Evolutionary conservation across 164 flowering plant genomes (phyloP), one percentile per base, ranked within the genome.

Genomic region (Berberis thunbergii): DNA sequence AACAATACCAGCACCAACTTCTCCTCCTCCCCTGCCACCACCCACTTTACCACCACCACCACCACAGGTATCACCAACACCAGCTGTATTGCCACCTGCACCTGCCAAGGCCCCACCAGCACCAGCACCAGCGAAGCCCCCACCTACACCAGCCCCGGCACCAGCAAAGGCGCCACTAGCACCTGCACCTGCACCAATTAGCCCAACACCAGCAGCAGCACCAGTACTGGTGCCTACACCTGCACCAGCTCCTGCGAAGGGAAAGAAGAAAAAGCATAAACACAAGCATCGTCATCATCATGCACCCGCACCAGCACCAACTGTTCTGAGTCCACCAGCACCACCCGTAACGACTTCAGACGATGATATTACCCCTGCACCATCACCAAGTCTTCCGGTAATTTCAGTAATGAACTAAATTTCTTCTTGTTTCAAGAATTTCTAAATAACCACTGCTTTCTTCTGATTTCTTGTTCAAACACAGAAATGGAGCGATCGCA

Each of bases 221-320:
- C 76, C 80, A 41, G 45, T 41, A 13, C 13, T 54, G 7, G 72
- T 67, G n/a, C 75, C 77, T 9, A 60, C 80, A 63, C 79, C 86
- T 8, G 77, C 80, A 54, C 82, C 84, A 53, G 75, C 76, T 45
- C 84, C 80, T 2, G 39, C 64, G 48, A 74, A 78, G 66, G 68
- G 73, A 64, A 74, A 74, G 74, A 70, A 65, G 63, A 75, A 69
- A 55, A 62, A 64, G 62, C 74, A 67, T 62, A 76, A 49, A 66
- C 79, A 80, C 67, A 80, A 63, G 74, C 79, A 78, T 67, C 74
- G 67, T 61, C 81, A 69, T 61, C 80, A 76, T 64, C 81, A 70
- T 65, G 85, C 86, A 56, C 84, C 84, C 11, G 81, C 86, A 49
- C 82, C 84, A 9, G 79, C 84, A 39, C 82, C 83, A 67, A 58